Evolutionary conservation across 352 stramenopile species (phyloP), one percentile per base, ranked within the genome.

Genomic region (Salisapilia sapeloensis): DNA sequence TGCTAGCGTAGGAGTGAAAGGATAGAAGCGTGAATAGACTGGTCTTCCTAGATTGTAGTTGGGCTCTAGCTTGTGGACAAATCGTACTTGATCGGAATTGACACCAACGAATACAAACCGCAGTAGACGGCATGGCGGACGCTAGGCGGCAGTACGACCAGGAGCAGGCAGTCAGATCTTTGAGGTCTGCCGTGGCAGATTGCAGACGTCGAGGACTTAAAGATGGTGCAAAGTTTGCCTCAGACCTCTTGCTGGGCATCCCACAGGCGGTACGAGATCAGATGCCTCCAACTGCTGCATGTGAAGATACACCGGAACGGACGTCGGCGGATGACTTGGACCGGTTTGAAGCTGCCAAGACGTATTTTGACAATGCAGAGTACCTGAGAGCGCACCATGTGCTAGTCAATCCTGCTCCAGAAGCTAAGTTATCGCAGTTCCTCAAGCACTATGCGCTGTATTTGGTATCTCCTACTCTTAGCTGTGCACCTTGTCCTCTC

Each of bases 391-490:
- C 65, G 9, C 51, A 82, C 35, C 56, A 85, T 20, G 40, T 83
- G 31, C 56, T 90, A 13, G 33, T 16, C 2, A 14, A 7, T 1
- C 18, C 23, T 11, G 24, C 19, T 20, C 24, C 29, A 29, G 33
- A 42, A 3, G 28, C 32, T 7, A 58, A 56, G 31, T 65, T n/a
- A n/a, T n/a, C 55, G 24, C 58, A 54, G 32, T 90, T 90, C 35
- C 72, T 90, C n/a, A 42, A 53, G 33, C 46, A 75, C 27, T 90
- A 87, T 33, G 48, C 75, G 29, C 54, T 83, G 7, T 90, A 79
- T 43, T 45, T 87, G 47, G 62, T 78, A 56, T n/a, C n/a, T n/a
- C n/a, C n/a, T n/a, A n/a, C n/a, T n/a, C n/a, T n/a, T n/a, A n/a
- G n/a, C n/a, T n/a, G n/a, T n/a, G n/a, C n/a, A n/a, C n/a, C n/a